Percentiles rank a stretch among this genome's conserved stretches.
Conservation (phyloP, 1,139 yeast genomes). For the Yamadazyma membranifaciens region DNA sequence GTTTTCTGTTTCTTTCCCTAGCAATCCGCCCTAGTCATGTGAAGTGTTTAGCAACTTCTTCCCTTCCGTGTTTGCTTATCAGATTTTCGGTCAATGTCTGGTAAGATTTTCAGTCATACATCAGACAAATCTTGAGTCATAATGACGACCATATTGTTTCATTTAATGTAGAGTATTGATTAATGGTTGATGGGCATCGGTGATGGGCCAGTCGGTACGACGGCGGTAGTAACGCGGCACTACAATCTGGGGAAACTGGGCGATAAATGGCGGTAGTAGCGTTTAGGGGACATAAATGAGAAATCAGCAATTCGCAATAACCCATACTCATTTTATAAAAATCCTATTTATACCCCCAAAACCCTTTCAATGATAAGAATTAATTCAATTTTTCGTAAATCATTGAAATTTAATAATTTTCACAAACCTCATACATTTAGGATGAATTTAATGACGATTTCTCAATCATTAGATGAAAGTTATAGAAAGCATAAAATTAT, state of each 20-base stretch:
- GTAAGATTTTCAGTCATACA: no score
- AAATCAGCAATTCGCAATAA: neutral
- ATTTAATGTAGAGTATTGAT: no score
- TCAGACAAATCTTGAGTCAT: no score
- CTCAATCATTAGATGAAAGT: slow-evolving; percentile 63
- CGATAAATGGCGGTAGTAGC: no score
- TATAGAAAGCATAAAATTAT: slow-evolving; percentile 57
- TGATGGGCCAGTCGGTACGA: no score
- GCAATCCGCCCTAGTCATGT: no score
- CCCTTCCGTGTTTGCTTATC: no score
- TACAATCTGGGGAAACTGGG: neutral
- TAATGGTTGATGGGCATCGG: no score
- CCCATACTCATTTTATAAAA: neutral
- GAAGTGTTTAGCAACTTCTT: no score
- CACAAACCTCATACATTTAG: slow-evolving; percentile 3
- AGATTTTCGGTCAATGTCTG: no score
- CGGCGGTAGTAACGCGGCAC: neutral
- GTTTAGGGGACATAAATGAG: neutral
- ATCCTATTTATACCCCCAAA: neutral
- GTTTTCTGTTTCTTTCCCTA: neutral
- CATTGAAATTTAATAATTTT: neutral
- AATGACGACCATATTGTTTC: no score
- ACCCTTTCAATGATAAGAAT: slow-evolving; percentile 5
- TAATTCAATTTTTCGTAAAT: neutral
- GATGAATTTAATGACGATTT: slow-evolving; percentile 53